Conservation (phyloP, 495 filamentous ascomycete genomes). For the Penicillium daleae region DNA sequence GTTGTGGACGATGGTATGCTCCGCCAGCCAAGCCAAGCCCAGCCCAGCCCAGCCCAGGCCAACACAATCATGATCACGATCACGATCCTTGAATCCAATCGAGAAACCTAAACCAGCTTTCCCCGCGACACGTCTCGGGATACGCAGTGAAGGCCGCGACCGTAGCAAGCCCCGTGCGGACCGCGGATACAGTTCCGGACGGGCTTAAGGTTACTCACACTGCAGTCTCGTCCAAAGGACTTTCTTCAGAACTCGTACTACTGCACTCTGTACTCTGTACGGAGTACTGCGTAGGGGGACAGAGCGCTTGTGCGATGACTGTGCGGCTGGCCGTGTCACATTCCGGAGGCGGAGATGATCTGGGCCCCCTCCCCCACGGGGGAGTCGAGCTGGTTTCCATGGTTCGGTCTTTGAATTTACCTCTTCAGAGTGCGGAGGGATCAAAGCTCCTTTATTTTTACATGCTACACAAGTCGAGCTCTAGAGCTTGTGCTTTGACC, state of each 20-base stretch:
- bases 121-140: constrained; percentile 19
- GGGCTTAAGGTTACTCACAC: constrained; percentile 9
- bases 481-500: background rate
- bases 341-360: constrained; percentile 13
- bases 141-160: constrained; percentile 13
- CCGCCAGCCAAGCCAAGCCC: background rate
- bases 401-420: constrained; percentile 1
- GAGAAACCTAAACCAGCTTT: background rate
- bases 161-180: constrained; percentile 3
- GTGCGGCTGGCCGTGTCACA: constrained; percentile 19
- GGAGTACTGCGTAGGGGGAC: constrained; percentile 5
- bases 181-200: constrained; percentile 2
- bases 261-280: background rate
- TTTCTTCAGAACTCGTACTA: background rate
- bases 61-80: background rate
- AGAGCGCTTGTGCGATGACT: constrained; percentile 11
- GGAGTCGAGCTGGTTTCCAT: constrained; percentile 9
- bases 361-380: constrained; percentile 19
- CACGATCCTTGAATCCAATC: background rate
- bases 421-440: background rate
- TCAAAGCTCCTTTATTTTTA: background rate
- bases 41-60: background rate
- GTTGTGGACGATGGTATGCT: background rate
- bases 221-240: background rate
- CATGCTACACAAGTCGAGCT: background rate